These are phyloP conservation scores for Tylopilus balloui DNA, from an alignment of 768 basidiomycete species.

Conservation along the genomic window DNA sequence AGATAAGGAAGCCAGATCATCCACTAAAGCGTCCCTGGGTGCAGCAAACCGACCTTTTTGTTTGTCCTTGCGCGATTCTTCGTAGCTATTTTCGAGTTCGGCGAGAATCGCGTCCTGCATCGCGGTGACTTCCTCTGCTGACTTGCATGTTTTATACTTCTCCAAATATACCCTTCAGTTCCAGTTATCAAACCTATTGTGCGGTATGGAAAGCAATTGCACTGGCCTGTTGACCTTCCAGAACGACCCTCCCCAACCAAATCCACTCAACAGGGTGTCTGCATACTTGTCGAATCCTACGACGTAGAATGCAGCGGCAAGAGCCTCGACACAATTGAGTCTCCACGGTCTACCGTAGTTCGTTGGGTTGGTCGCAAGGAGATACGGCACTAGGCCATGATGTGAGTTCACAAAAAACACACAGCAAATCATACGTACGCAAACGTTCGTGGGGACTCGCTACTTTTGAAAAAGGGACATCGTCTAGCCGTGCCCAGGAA, in stretches of 20 bases:
- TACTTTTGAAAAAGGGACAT: slow-evolving; percentile 93
- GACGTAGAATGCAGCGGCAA: slow-evolving; percentile 94
- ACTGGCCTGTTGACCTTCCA: slow-evolving; percentile 74
- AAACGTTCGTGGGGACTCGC: slow-evolving; percentile 89
- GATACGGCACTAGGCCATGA: slow-evolving; percentile 72
- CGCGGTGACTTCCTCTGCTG: slow-evolving; percentile 50
- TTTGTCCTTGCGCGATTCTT: slow-evolving; percentile 44
- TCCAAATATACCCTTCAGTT: slow-evolving; percentile 47
- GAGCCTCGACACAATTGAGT: slow-evolving; percentile 90
- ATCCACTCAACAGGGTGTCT: slow-evolving; percentile 69
- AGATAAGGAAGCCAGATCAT: neutral
- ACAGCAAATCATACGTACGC: slow-evolving; percentile 44
- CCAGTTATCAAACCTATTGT: neutral
- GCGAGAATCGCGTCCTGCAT: slow-evolving; percentile 67
- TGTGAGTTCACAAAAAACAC: neutral
- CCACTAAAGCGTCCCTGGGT: neutral
- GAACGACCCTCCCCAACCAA: slow-evolving; percentile 91
- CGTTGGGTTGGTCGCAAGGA: slow-evolving; percentile 92
- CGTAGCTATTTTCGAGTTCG: slow-evolving; percentile 62
- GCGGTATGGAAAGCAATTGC: neutral
- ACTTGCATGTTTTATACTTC: slow-evolving; percentile 68
- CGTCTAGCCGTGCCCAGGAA: slow-evolving; percentile 94
- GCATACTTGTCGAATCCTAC: slow-evolving; percentile 83
- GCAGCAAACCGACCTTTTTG: slow-evolving; percentile 40
- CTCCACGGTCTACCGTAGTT: slow-evolving; percentile 99